Conservation (phyloP, 768 basidiomycete genomes). For the Russula virescens region DNA sequence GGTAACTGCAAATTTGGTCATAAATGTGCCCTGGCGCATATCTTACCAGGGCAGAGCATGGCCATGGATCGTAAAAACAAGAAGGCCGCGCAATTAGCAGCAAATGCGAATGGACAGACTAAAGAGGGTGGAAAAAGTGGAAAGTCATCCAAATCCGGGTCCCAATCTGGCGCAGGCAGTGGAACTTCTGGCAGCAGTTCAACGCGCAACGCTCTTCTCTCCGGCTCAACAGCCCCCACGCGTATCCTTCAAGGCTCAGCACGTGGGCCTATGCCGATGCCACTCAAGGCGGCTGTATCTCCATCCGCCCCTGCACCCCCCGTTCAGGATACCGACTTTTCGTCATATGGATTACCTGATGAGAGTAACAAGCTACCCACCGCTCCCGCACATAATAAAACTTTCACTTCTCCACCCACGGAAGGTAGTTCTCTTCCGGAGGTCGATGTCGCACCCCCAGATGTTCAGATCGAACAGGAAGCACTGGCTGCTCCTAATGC, state of each 20-base stretch:
- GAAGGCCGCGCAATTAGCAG: slow-evolving; percentile 73
- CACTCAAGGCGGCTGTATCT: slow-evolving; percentile 65
- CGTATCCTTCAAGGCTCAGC: slow-evolving; percentile 39
- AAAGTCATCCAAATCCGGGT: slow-evolving; percentile 35
- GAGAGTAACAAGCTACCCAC: slow-evolving; percentile 45
- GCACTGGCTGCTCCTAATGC: slow-evolving; percentile 3
- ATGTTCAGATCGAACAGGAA: slow-evolving; percentile 11
- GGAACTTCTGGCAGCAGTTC: slow-evolving; percentile 21
- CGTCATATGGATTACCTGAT: slow-evolving; percentile 61
- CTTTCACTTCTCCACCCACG: slow-evolving; percentile 15
- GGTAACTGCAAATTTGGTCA: slow-evolving; percentile 80
- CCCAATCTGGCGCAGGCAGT: slow-evolving; percentile 24
- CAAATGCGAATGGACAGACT: slow-evolving; percentile 34
- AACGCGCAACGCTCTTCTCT: slow-evolving; percentile 35
- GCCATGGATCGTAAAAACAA: slow-evolving; percentile 98
- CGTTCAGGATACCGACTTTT: slow-evolving; percentile 68
- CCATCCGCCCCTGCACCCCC: slow-evolving; percentile 78
- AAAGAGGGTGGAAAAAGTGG: slow-evolving; percentile 34
- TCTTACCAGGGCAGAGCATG: slow-evolving; percentile 91
- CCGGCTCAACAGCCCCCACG: slow-evolving; percentile 67
- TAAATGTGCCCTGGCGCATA: slow-evolving; percentile 90
- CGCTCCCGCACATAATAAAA: slow-evolving; percentile 37
- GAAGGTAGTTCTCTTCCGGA: slow-evolving; percentile 15
- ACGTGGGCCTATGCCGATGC: slow-evolving; percentile 60
- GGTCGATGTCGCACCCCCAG: slow-evolving; percentile 5